A percentile compares a stretch with the other conserved stretches of the same genome.
Conservation (phyloP, 2,329 filamentous ascomycete species). For the Xylariaceae sp. region DNA sequence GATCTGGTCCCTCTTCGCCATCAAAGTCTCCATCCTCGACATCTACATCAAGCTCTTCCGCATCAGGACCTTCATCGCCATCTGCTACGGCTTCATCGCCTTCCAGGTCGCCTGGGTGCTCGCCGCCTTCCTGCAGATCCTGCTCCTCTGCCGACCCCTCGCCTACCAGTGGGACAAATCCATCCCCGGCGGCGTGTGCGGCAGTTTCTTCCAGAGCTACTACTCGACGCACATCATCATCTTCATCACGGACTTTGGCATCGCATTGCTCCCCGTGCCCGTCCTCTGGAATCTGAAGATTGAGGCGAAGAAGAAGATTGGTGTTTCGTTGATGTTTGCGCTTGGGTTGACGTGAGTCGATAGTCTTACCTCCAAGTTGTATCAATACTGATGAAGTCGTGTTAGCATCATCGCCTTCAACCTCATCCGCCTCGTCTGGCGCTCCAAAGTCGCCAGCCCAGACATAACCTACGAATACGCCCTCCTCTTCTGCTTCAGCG, state of each 20-base stretch:
- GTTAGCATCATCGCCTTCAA: too few relatives aligned
- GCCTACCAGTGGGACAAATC: not conserved
- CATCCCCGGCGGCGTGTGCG: not conserved
- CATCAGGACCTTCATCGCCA: not conserved
- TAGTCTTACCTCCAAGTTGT: too few relatives aligned
- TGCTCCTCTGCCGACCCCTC: not conserved
- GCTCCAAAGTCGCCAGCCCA: not conserved
- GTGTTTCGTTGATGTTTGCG: not conserved
- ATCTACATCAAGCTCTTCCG: not conserved
- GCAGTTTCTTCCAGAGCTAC: not conserved
- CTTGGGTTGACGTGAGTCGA: not conserved
- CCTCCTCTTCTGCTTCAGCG: slow-evolving; percentile 9
- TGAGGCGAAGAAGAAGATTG: not conserved
- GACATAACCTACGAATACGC: not conserved
- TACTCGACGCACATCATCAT: not conserved
- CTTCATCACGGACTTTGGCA: not conserved
- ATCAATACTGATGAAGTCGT: not conserved
- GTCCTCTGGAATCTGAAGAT: not conserved
- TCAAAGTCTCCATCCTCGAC: not conserved
- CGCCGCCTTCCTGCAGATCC: not conserved
- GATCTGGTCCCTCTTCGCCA: not conserved
- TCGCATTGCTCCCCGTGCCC: not conserved
- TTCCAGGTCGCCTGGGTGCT: not conserved
- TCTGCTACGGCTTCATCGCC: not conserved
- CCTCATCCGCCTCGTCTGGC: too few relatives aligned